phyloP scores from a whole-genome alignment of 139 green algal genomes.

The Penium margaritaceum region DNA sequence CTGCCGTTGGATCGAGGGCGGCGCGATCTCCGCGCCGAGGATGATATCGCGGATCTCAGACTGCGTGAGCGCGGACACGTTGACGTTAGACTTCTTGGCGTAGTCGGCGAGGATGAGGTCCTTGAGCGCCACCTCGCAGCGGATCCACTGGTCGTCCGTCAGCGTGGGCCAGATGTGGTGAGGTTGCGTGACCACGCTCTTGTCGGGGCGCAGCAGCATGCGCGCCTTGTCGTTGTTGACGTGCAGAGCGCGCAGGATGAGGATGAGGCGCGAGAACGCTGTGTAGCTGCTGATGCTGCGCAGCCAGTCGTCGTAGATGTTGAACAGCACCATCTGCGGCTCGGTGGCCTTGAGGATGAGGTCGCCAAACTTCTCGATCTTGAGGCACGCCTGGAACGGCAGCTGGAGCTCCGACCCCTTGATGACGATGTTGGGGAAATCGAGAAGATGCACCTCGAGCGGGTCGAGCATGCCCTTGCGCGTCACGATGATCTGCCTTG shows the following conservation, averaged over 20 bases:
- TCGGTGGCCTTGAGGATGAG: slow-evolving; percentile 67
- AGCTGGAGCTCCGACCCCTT: slow-evolving; percentile 96
- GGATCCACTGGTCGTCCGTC: slow-evolving; percentile 98
- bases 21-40: slow-evolving; percentile 95
- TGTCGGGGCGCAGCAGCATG: slow-evolving; percentile 92
- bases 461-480: slow-evolving; percentile 98
- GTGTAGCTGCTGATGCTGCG: slow-evolving; percentile 95
- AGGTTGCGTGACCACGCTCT: slow-evolving; percentile 85
- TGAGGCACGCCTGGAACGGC: slow-evolving; percentile 94
- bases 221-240: slow-evolving; percentile 96
- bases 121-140: slow-evolving; percentile 65
- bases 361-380: slow-evolving; percentile 90
- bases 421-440: slow-evolving; percentile 99
- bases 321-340: slow-evolving; percentile 99
- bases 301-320: slow-evolving; percentile 99
- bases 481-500: slow-evolving; percentile 98
- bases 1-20: slow-evolving; percentile 88
- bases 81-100: slow-evolving; percentile 99
- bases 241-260: slow-evolving; percentile 95
- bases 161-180: slow-evolving; percentile 98
- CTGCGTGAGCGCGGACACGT: slow-evolving; percentile 86
- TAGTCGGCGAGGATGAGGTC: slow-evolving; percentile 98
- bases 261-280: slow-evolving; percentile 88
- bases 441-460: slow-evolving; percentile 95
- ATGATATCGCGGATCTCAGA: slow-evolving; percentile 99